A percentile compares a stretch with the other conserved stretches of the same genome.
These are phyloP conservation scores for Zalaria obscura DNA, from an alignment of 2,329 filamentous ascomycete genomes.

Conservation along the genomic window DNA sequence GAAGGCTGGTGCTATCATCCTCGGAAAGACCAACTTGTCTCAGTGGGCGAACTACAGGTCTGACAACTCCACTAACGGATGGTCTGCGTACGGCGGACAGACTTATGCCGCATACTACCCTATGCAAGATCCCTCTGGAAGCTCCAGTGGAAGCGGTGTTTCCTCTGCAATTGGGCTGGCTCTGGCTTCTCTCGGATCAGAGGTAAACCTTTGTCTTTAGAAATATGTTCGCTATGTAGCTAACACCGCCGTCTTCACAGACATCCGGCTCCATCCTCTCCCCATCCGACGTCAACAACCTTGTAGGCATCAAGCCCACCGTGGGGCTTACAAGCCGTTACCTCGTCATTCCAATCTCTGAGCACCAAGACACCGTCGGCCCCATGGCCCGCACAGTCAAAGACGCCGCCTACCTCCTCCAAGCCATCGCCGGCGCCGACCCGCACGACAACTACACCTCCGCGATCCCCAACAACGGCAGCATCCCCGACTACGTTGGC, in stretches of 20 bases:
- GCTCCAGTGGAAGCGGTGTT: constrained; percentile 49
- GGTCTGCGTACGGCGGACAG: constrained; percentile 52
- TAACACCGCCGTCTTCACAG: constrained; percentile 9
- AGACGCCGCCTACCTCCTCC: constrained; percentile 42
- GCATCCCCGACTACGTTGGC: constrained; percentile 44
- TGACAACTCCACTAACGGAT: constrained; percentile 44
- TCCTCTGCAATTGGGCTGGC: constrained; percentile 45
- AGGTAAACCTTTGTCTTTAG: constrained; percentile 18
- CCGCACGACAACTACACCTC: constrained; percentile 42
- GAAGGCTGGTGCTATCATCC: constrained; percentile 45
- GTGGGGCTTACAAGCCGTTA: constrained; percentile 49
- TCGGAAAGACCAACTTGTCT: constrained; percentile 52
- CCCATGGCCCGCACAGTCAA: constrained; percentile 45
- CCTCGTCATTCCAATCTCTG: constrained; percentile 50
- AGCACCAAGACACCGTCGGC: constrained; percentile 42
- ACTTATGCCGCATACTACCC: constrained; percentile 46
- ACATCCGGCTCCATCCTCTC: constrained; percentile 50
- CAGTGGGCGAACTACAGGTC: constrained; percentile 53
- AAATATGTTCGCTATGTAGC: neutral
- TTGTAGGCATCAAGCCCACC: constrained; percentile 55
- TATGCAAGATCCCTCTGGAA: constrained; percentile 47
- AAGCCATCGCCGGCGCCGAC: constrained; percentile 44
- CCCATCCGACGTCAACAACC: constrained; percentile 41
- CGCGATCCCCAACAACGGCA: constrained; percentile 38
- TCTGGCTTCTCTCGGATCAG: constrained; percentile 45